These are phyloP conservation scores for Ophryocystis elektroscirrha DNA, from an alignment of 169 alveolate species.

Conservation along the genomic window DNA sequence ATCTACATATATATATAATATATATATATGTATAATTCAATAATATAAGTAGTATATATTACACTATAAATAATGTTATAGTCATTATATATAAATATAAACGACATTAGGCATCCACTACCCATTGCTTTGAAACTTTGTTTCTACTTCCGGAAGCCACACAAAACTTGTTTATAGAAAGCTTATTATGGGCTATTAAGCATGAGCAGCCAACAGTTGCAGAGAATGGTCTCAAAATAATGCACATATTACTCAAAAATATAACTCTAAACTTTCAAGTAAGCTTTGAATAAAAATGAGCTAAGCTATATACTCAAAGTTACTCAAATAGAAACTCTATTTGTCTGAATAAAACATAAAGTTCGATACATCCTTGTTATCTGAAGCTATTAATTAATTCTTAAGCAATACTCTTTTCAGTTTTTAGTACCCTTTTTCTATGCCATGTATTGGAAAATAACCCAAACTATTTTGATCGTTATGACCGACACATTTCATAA, in stretches of 20 bases:
- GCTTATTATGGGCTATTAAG: constrained; percentile 39
- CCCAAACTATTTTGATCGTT: constrained; percentile 8
- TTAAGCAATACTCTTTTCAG: constrained; percentile 1
- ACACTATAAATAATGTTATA: too few relatives aligned
- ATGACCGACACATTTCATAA: constrained; percentile 18
- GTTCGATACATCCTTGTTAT: neutral
- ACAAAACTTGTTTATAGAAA: neutral
- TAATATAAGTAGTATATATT: too few relatives aligned
- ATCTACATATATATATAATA: too few relatives aligned
- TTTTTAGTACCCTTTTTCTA: constrained; percentile 7
- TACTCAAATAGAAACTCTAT: neutral
- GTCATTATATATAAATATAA: too few relatives aligned
- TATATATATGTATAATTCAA: too few relatives aligned
- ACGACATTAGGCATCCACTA: too few relatives aligned
- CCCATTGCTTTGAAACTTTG: neutral
- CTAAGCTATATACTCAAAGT: neutral
- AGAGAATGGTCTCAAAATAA: constrained; percentile 40
- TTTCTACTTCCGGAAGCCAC: neutral
- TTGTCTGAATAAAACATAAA: neutral
- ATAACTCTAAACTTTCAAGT: constrained; percentile 1
- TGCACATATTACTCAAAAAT: constrained; percentile 16
- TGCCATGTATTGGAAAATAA: constrained; percentile 3
- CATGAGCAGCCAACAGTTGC: constrained; percentile 47
- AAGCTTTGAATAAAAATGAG: neutral
- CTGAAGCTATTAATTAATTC: neutral